These are phyloP conservation scores for Citrus sinensis DNA, from an alignment of 345 rosid genomes.

Conservation along the genomic window DNA sequence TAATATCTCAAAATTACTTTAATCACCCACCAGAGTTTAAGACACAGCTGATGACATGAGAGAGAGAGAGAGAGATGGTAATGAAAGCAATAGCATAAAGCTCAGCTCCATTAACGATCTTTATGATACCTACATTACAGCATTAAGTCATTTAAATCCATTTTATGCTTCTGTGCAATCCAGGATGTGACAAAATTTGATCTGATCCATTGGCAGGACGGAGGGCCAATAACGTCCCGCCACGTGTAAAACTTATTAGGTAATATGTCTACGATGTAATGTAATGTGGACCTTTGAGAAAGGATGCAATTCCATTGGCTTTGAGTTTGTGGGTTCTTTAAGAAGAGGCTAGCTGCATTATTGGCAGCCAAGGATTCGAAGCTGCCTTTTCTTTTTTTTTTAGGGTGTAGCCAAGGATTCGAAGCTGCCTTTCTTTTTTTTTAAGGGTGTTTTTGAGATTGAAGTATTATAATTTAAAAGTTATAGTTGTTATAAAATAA, in stretches of 20 bases:
- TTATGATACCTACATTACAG: neutral
- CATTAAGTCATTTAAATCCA: neutral
- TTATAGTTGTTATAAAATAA: no score
- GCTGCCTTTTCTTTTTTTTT: neutral
- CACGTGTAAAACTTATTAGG: constrained; percentile 17
- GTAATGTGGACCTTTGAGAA: neutral
- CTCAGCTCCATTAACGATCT: neutral
- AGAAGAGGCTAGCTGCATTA: neutral
- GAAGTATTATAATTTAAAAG: no score
- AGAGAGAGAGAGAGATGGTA: neutral
- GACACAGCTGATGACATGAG: neutral
- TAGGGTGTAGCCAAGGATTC: constrained; percentile 3
- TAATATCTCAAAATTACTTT: neutral
- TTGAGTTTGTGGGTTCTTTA: neutral
- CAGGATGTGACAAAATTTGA: constrained; percentile 7
- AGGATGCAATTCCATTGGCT: neutral
- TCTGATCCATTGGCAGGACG: constrained; percentile 17
- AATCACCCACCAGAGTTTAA: neutral
- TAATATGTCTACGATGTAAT: neutral
- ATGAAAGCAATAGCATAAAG: neutral
- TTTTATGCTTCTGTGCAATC: constrained; percentile 13
- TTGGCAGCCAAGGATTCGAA: constrained; percentile 17
- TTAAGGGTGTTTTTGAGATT: neutral
- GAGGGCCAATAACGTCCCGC: neutral
- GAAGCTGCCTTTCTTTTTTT: no score